Evolutionary conservation across 73 alveolate species (phyloP), one percentile per base, ranked within the genome.

Genomic region (Paramecium sexaurelia): DNA sequence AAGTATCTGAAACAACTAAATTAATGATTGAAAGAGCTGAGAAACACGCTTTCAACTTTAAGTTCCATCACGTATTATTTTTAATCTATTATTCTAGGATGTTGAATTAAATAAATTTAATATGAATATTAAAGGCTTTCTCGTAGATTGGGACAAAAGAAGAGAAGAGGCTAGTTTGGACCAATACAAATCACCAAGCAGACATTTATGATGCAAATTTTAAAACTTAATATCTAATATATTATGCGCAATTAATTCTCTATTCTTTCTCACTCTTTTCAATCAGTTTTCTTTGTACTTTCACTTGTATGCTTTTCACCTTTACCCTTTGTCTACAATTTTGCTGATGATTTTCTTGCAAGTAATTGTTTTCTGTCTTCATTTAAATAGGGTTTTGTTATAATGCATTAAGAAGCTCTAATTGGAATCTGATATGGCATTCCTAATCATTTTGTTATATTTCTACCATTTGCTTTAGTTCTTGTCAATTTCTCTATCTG

Each of bases 401-500:
- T 69, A 37, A 85, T 73, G 55, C 66, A 55, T 55, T 85, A 39
- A 41, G 87, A 85, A 32, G 92, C 73, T 29, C 73, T 22, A 56
- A 85, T 36, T 51, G 92, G 92, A 73, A 85, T 85, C 32, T 85
- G 36, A 39, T 85, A 85, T 20, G 92, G 86, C 57, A 73, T 73
- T 45, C 92, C 92, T 84, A 47, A 17, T 43, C 51, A 22, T 43
- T 6, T 45, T 84, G 24, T 39, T 35, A 75, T 94, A 55, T 89
- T 71, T 41, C 89, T 83, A 66, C 97, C 94, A 92, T 85, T 97
- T 91, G 96, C 92, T 91, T 96, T 96, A 84, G 95, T 98, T 69
- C 92, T 92, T 69, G 97, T 92, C 94, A 96, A 82, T 84, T 96
- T 95, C 96, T 97, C 98, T 92, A 96, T 90, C 93, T 95, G 96